These are phyloP conservation scores for Myxozyma neotropica DNA, from an alignment of 805 yeast species.

Conservation along the genomic window DNA sequence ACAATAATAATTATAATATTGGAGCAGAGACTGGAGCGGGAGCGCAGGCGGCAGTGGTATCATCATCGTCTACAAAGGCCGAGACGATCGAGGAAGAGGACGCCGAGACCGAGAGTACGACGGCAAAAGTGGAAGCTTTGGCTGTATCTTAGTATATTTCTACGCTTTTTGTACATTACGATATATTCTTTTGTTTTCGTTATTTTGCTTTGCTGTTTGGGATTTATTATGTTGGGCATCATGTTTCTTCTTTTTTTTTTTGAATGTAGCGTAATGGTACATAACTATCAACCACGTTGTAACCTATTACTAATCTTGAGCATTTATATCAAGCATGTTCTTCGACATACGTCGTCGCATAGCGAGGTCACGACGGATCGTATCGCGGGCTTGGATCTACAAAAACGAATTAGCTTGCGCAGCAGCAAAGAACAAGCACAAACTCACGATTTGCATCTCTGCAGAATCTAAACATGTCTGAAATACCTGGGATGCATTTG, in stretches of 20 bases:
- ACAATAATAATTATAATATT: not conserved
- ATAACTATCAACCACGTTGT: too few relatives aligned
- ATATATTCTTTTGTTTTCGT: not conserved
- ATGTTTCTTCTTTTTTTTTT: not conserved
- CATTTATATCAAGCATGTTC: too few relatives aligned
- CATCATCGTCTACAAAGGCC: not conserved
- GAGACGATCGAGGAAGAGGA: conserved; percentile 4
- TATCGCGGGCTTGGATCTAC: conserved; percentile 24
- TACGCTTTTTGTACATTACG: not conserved
- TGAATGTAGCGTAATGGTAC: not conserved
- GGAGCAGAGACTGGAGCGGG: not conserved
- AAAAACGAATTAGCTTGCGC: not conserved
- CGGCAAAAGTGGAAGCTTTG: not conserved
- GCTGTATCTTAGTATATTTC: not conserved
- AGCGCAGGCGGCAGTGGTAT: not conserved
- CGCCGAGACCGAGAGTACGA: conserved; percentile 5
- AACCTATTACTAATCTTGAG: too few relatives aligned
- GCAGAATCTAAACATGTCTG: conserved; percentile 22
- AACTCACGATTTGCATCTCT: conserved; percentile 22
- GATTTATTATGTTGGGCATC: too few relatives aligned
- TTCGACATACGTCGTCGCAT: not conserved
- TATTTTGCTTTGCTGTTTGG: too few relatives aligned
- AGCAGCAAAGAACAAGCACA: not conserved
- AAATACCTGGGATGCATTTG: conserved; percentile 9
- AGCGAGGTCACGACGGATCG: conserved; percentile 16